These are phyloP conservation scores for Microcyclosporella mali DNA, from an alignment of 2,329 filamentous ascomycete genomes.

Conservation along the genomic window DNA sequence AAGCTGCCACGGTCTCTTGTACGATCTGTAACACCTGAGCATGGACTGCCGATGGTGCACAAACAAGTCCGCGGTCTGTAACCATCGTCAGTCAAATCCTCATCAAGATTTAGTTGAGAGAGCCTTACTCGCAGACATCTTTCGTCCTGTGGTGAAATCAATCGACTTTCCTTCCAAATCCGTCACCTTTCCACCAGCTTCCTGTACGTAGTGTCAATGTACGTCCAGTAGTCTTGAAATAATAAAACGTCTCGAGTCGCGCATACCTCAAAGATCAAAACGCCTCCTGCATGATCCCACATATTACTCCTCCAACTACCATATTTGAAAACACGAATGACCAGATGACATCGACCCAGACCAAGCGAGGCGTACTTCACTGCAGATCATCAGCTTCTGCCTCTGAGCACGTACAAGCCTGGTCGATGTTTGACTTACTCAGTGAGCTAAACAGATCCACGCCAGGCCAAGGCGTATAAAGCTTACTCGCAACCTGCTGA, in stretches of 20 bases:
- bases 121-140: slow-evolving; percentile 19
- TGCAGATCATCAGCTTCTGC: too few relatives aligned
- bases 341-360: slow-evolving; percentile 16
- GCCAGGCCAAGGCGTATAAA: slow-evolving; percentile 43
- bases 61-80: slow-evolving; percentile 20
- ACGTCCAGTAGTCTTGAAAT: too few relatives aligned
- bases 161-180: slow-evolving; percentile 47
- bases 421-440: too few relatives aligned
- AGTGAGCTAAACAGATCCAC: slow-evolving; percentile 49
- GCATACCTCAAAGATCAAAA: slow-evolving; percentile 46
- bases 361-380: slow-evolving; percentile 33
- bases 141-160: slow-evolving; percentile 36
- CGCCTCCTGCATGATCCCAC: slow-evolving; percentile 53
- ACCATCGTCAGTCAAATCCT: slow-evolving; percentile 4
- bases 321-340: slow-evolving; percentile 21
- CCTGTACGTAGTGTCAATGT: too few relatives aligned
- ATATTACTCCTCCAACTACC: slow-evolving; percentile 29
- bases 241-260: too few relatives aligned
- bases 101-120: not conserved
- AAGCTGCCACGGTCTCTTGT: slow-evolving; percentile 13
- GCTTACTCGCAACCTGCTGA: slow-evolving; percentile 30
- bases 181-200: slow-evolving; percentile 46
- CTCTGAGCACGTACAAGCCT: too few relatives aligned
- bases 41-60: slow-evolving; percentile 19
- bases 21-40: slow-evolving; percentile 14